Base-by-base conservation (phyloP, 768 basidiomycete species). In the Kwoniella dendrophila region DNA sequence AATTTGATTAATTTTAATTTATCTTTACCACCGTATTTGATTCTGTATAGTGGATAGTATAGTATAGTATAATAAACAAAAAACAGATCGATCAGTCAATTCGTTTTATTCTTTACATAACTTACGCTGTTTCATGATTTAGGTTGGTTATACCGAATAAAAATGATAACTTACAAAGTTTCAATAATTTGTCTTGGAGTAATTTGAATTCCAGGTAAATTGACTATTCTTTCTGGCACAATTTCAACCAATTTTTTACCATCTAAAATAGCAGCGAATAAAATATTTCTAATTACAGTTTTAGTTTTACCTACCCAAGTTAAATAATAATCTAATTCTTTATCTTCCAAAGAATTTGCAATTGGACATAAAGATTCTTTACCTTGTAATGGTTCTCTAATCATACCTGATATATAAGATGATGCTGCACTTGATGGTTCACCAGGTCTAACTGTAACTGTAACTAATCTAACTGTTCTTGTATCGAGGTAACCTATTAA, bases 121-220 rank as follows among this genome's bases (percentile, higher is more conserved):
- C n/a, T n/a, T n/a, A n/a, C 18, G 36, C 18, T 8, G 36, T 8
- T 18, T 18, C 36, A 38, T 38, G 18, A 8, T 38, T 22, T 44
- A 20, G 11, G 48, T 30, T 22, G n/a, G 40, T 10, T 30, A 27
- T 12, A 56, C 16, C 3, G 16, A 27, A 29, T 20, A 20, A 20
- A 11, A n/a, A 51, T 38, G 41, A 0, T 4, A 8, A 73, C 76
- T 69, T 58, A 78, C 75, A 87, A 78, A 7, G 86, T 85, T 14
- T 81, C 72, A 12, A 87, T 75, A 74, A 85, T 85, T 45, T 85
- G 83, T 34, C 83, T 81, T 0, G 86, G 82, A 2, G 83, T 85
- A 10, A 84, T 80, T 3, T 83, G 85, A 74, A 87, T 84, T 0
- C 86, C 86, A 1, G 86, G 86, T 2, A 86, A 73, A 65, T 84